Conservation (phyloP, 2,329 filamentous ascomycete species). For the Penicillium sclerotiorum region DNA sequence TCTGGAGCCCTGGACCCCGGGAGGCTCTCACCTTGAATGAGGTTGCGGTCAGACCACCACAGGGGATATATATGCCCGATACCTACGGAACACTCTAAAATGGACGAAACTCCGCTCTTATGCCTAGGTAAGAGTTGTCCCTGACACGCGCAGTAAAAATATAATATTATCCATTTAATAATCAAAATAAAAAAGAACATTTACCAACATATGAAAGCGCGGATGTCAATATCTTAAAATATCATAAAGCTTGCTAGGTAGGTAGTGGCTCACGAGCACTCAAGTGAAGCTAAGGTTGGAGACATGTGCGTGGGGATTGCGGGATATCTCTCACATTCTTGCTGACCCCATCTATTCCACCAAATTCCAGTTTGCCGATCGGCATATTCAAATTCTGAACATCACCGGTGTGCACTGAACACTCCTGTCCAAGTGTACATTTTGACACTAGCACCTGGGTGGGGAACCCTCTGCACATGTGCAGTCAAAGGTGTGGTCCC, state of each 20-base stretch:
- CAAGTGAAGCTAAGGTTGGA: too few relatives aligned
- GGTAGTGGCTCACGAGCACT: background rate
- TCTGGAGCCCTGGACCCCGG: background rate
- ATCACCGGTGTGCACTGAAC: background rate
- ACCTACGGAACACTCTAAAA: background rate
- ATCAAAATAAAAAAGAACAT: too few relatives aligned
- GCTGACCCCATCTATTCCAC: background rate
- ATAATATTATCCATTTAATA: too few relatives aligned
- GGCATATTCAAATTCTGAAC: background rate
- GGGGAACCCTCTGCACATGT: background rate
- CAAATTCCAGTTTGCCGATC: conserved; percentile 9
- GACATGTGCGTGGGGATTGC: background rate
- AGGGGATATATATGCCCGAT: background rate
- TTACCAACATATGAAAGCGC: too few relatives aligned
- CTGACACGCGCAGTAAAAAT: too few relatives aligned
- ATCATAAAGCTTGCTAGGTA: too few relatives aligned
- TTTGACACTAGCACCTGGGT: too few relatives aligned
- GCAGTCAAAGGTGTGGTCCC: too few relatives aligned
- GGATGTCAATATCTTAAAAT: too few relatives aligned
- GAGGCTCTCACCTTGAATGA: background rate
- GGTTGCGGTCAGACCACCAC: conserved; percentile 3
- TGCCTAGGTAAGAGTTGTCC: too few relatives aligned
- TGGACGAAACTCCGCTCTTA: too few relatives aligned
- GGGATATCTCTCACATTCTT: conserved; percentile 8
- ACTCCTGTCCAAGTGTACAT: background rate